Percentiles rank a stretch among this genome's conserved stretches.
Evolutionary conservation across 352 stramenopile genomes (phyloP).

Genomic region (Pythium diclinum): DNA sequence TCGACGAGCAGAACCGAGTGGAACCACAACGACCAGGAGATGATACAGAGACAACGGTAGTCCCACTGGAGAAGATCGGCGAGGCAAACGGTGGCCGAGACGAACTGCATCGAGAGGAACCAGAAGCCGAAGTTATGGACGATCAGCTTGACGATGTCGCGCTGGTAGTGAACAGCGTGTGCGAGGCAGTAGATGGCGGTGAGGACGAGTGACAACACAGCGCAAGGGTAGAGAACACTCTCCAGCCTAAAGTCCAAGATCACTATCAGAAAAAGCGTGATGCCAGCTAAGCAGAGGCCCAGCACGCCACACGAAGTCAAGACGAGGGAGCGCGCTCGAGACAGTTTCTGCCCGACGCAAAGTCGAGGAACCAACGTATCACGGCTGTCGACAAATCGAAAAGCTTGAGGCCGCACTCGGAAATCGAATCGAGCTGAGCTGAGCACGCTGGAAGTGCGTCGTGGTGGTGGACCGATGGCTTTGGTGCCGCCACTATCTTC

Average conservation of each 20-base stretch:
- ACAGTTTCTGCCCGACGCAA: background rate
- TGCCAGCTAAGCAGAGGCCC: background rate
- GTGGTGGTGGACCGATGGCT: too few relatives aligned
- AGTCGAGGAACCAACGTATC: conserved; percentile 1
- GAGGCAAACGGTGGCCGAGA: conserved; percentile 12
- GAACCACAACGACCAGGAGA: conserved; percentile 19
- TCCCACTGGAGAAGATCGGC: conserved; percentile 25
- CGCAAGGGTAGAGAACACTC: background rate
- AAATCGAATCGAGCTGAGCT: background rate
- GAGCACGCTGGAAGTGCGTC: background rate
- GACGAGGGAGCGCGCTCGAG: background rate
- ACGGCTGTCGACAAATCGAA: conserved; percentile 8
- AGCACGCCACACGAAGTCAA: conserved; percentile 12
- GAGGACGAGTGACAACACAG: conserved; percentile 1
- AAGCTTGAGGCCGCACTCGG: conserved; percentile 7
- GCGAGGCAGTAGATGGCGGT: conserved; percentile 7
- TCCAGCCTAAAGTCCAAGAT: conserved; percentile 3
- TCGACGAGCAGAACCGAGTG: conserved; percentile 15
- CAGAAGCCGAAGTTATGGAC: conserved; percentile 25
- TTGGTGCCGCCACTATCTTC: background rate
- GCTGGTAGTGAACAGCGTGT: conserved; percentile 17
- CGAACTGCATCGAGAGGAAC: conserved; percentile 22
- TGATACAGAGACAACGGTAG: conserved; percentile 16
- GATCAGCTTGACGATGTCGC: conserved; percentile 5
- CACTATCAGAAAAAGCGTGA: conserved; percentile 8